phyloP scores from a whole-genome alignment of 2,329 filamentous ascomycete species.

The Bertia moriformis region DNA sequence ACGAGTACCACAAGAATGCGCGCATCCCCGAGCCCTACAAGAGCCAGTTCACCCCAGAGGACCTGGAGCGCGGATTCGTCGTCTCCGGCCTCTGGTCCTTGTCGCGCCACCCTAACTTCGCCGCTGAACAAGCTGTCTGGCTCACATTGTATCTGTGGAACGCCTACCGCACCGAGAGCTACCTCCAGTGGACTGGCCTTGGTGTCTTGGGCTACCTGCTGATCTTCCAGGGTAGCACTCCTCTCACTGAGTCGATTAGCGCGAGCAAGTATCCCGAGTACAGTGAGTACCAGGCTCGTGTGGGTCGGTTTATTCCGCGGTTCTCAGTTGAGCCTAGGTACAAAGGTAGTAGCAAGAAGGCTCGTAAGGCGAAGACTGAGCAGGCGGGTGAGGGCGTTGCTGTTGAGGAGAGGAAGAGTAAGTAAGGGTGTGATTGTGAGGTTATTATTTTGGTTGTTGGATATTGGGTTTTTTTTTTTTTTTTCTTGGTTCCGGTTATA shows the following conservation, averaged over 20 bases:
- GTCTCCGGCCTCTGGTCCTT: slow-evolving; percentile 74
- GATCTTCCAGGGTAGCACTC: slow-evolving; percentile 80
- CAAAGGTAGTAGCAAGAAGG: neutral
- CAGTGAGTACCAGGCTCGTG: slow-evolving; percentile 63
- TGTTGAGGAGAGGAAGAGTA: neutral
- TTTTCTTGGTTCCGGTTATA: too few species aligned
- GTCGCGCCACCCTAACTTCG: slow-evolving; percentile 88
- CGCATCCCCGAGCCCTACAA: slow-evolving; percentile 34
- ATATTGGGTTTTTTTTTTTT: too few species aligned
- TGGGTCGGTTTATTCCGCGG: slow-evolving; percentile 67
- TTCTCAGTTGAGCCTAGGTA: neutral
- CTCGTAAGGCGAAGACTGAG: neutral
- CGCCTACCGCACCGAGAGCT: slow-evolving; percentile 55
- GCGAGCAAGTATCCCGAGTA: slow-evolving; percentile 80
- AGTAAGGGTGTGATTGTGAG: neutral
- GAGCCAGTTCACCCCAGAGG: slow-evolving; percentile 41
- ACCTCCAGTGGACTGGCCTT: slow-evolving; percentile 65
- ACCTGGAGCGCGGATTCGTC: slow-evolving; percentile 81
- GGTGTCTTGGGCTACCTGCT: slow-evolving; percentile 59
- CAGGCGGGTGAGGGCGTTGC: neutral
- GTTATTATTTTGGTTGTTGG: too few species aligned
- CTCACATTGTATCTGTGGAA: slow-evolving; percentile 77
- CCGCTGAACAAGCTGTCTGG: slow-evolving; percentile 85
- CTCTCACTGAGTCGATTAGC: slow-evolving; percentile 72
- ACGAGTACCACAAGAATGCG: slow-evolving; percentile 56